Evolutionary conservation across 108 stramenopile genomes (phyloP).

Genomic region (Pseudonitzschia multiseries): DNA sequence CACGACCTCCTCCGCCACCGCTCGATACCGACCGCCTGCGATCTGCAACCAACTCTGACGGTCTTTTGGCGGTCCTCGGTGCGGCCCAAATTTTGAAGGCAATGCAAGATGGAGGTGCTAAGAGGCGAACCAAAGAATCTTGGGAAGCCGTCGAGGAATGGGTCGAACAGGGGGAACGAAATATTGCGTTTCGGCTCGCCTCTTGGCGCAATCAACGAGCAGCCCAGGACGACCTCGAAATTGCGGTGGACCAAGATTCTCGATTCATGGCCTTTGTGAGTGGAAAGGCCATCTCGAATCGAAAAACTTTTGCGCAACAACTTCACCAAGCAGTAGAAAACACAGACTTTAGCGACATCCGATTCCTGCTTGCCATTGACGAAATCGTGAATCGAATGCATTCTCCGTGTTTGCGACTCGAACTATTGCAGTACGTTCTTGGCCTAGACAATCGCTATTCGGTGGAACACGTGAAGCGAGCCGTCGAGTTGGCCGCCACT

Average conservation of each 20-base stretch:
- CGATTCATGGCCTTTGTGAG: slow-evolving; percentile 89
- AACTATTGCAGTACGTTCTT: slow-evolving; percentile 87
- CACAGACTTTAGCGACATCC: slow-evolving; percentile 70
- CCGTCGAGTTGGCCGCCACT: slow-evolving; percentile 81
- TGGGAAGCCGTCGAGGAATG: slow-evolving; percentile 85
- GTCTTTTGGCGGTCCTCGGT: slow-evolving; percentile 80
- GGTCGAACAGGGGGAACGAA: slow-evolving; percentile 82
- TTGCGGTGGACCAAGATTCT: slow-evolving; percentile 70
- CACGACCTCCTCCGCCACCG: slow-evolving; percentile 85
- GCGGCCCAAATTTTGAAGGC: slow-evolving; percentile 82
- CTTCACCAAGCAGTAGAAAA: slow-evolving; percentile 59
- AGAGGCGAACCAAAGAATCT: slow-evolving; percentile 63
- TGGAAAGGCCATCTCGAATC: slow-evolving; percentile 84
- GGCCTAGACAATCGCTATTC: slow-evolving; percentile 90
- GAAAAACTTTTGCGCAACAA: slow-evolving; percentile 76
- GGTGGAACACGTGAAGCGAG: slow-evolving; percentile 78
- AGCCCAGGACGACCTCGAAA: slow-evolving; percentile 87
- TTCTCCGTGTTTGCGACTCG: slow-evolving; percentile 85
- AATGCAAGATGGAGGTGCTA: slow-evolving; percentile 84
- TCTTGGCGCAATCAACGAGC: slow-evolving; percentile 87
- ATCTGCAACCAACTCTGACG: slow-evolving; percentile 87
- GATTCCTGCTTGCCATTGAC: slow-evolving; percentile 66
- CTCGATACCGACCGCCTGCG: slow-evolving; percentile 87
- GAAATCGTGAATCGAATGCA: slow-evolving; percentile 71
- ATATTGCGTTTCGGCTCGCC: slow-evolving; percentile 86